Conservation (phyloP, 352 stramenopile species). For the Globisporangium carolinianum region DNA sequence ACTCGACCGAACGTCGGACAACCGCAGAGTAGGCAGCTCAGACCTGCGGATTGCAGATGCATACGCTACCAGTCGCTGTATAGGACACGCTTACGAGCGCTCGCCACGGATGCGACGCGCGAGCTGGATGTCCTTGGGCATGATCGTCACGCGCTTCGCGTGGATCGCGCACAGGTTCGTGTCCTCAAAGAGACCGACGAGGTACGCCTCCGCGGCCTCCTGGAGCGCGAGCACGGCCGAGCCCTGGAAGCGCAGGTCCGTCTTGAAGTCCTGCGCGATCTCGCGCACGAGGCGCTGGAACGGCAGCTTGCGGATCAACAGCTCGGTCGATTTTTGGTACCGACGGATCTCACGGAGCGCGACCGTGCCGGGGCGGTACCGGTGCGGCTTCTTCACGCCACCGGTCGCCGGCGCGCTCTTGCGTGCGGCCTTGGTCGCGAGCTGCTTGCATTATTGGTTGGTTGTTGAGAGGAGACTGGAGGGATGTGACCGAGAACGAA, state of each 20-base stretch:
- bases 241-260: constrained; percentile 86
- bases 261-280: constrained; percentile 86
- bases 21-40: too few species aligned
- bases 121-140: constrained; percentile 96
- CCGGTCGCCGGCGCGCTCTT: constrained; percentile 87
- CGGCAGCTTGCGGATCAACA: constrained; percentile 94
- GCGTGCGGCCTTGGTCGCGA: constrained; percentile 88
- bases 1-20: too few species aligned
- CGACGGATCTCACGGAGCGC: constrained; percentile 96
- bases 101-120: constrained; percentile 18
- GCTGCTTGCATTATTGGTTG: constrained; percentile 87
- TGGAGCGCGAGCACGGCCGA: constrained; percentile 82
- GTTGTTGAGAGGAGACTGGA: constrained; percentile 12
- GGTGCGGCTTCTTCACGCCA: constrained; percentile 91
- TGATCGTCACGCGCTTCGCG: constrained; percentile 95
- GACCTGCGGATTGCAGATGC: too few species aligned
- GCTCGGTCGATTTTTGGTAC: constrained; percentile 95
- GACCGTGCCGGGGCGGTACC: constrained; percentile 79
- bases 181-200: constrained; percentile 94
- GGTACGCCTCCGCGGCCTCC: constrained; percentile 91
- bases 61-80: too few species aligned
- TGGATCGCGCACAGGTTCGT: constrained; percentile 95
- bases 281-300: constrained; percentile 96
- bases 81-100: background rate
- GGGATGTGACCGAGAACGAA: constrained; percentile 16